phyloP scores from a whole-genome alignment of 2,329 filamentous ascomycete genomes.

The Apiospora saccharicola region DNA sequence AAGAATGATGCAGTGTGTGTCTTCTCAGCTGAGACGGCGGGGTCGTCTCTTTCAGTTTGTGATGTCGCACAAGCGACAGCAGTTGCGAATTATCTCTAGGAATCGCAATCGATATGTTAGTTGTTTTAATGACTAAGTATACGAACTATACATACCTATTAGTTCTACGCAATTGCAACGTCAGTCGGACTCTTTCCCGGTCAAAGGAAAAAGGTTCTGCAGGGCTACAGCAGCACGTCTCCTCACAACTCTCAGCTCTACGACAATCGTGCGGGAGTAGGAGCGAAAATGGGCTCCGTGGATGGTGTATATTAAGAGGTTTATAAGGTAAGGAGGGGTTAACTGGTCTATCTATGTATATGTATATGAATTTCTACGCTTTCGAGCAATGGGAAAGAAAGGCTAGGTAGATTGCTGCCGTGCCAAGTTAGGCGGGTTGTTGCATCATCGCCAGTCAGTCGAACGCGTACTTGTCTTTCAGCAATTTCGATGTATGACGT shows the following conservation, averaged over 20 bases:
- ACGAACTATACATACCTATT: conserved; percentile 9
- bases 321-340: background rate
- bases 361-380: background rate
- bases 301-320: background rate
- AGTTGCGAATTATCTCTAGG: background rate
- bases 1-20: background rate
- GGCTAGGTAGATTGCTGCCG: background rate
- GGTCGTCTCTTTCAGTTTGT: background rate
- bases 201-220: background rate
- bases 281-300: background rate
- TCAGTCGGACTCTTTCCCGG: background rate
- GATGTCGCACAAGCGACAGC: background rate
- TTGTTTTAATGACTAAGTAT: background rate
- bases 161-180: background rate
- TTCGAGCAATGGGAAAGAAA: background rate
- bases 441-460: conserved; percentile 22
- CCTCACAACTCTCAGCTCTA: background rate
- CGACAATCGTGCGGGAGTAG: background rate
- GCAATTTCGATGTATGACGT: conserved; percentile 31
- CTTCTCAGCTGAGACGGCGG: background rate
- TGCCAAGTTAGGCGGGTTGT: conserved; percentile 16
- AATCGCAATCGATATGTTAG: background rate
- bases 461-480: conserved; percentile 19
- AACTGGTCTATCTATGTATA: background rate
- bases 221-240: background rate